Evolutionary conservation across 2,329 filamentous ascomycete genomes (phyloP).

Genomic region (Lanzia echinophila): DNA sequence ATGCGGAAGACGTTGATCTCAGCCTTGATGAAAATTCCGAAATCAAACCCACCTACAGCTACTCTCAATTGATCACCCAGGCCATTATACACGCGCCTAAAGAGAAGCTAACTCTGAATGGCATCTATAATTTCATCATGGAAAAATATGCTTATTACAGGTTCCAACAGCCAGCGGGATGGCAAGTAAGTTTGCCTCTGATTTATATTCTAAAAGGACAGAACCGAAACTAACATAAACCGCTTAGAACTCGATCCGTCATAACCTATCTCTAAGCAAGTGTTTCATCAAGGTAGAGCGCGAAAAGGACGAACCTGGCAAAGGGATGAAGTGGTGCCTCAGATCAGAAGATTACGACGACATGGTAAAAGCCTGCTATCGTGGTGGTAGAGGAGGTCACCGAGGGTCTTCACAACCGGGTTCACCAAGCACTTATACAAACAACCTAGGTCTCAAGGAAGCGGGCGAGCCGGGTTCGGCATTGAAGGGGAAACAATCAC

Average conservation of each 20-base stretch:
- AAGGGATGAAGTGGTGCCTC: conserved; percentile 99
- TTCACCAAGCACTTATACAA: conserved; percentile 52
- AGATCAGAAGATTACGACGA: conserved; percentile 77
- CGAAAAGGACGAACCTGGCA: conserved; percentile 89
- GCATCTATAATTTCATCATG: conserved; percentile 92
- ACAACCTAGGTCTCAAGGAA: conserved; percentile 51
- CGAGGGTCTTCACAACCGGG: conserved; percentile 64
- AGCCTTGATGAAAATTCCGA: conserved; percentile 80
- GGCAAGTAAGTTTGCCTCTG: conserved; percentile 62
- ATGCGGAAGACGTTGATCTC: conserved; percentile 58
- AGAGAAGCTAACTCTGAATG: conserved; percentile 82
- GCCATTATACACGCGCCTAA: conserved; percentile 83
- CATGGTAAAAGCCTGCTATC: conserved; percentile 55
- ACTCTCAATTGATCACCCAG: conserved; percentile 94
- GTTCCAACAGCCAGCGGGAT: conserved; percentile 65
- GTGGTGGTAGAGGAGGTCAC: conserved; percentile 56
- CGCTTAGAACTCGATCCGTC: conserved; percentile 80
- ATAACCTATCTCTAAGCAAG: conserved; percentile 93
- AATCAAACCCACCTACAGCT: conserved; percentile 92
- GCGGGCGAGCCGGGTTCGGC: conserved; percentile 43
- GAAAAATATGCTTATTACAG: conserved; percentile 90
- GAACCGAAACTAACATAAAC: not conserved
- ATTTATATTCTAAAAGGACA: no score
- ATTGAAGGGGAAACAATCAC: conserved; percentile 51
- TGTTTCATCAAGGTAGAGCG: conserved; percentile 89